These are phyloP conservation scores for Kodamaea sp. DNA, from an alignment of 1,139 yeast genomes.

Conservation along the genomic window DNA sequence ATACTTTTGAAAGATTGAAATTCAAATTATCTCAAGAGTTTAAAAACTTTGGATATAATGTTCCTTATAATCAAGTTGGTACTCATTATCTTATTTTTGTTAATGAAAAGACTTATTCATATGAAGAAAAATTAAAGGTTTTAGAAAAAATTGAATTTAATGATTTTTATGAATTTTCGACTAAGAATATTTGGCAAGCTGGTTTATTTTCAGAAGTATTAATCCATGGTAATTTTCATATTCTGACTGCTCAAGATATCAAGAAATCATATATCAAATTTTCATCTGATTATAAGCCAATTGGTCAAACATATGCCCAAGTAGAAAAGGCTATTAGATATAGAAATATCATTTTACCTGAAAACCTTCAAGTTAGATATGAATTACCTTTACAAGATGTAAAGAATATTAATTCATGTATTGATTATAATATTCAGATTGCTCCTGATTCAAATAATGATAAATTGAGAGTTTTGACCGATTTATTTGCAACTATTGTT, in stretches of 20 bases:
- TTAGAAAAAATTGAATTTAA: constrained; percentile 46
- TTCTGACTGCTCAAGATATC: constrained; percentile 46
- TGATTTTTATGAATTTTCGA: constrained; percentile 45
- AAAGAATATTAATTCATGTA: constrained; percentile 77
- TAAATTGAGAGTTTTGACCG: constrained; percentile 46
- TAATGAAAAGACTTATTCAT: constrained; percentile 67
- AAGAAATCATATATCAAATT: constrained; percentile 18
- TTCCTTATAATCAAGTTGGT: constrained; percentile 75
- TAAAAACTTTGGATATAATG: constrained; percentile 67
- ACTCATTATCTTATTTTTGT: constrained; percentile 57
- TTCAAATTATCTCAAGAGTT: constrained; percentile 60
- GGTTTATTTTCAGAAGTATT: constrained; percentile 64
- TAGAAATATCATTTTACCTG: constrained; percentile 40
- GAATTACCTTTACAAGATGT: constrained; percentile 57
- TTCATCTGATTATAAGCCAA: constrained; percentile 24
- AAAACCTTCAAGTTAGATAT: constrained; percentile 43
- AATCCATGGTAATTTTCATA: constrained; percentile 73
- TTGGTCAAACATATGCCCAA: constrained; percentile 40
- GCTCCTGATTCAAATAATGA: constrained; percentile 38
- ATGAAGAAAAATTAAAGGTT: constrained; percentile 57
- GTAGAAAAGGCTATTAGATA: constrained; percentile 23
- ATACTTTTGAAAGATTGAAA: constrained; percentile 64
- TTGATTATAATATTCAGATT: constrained; percentile 73
- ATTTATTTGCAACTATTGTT: constrained; percentile 65
- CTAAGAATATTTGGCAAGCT: constrained; percentile 37